A percentile compares a stretch with the other conserved stretches of the same genome.
These are phyloP conservation scores for Albugo candida DNA, from an alignment of 352 stramenopile species.

Conservation along the genomic window DNA sequence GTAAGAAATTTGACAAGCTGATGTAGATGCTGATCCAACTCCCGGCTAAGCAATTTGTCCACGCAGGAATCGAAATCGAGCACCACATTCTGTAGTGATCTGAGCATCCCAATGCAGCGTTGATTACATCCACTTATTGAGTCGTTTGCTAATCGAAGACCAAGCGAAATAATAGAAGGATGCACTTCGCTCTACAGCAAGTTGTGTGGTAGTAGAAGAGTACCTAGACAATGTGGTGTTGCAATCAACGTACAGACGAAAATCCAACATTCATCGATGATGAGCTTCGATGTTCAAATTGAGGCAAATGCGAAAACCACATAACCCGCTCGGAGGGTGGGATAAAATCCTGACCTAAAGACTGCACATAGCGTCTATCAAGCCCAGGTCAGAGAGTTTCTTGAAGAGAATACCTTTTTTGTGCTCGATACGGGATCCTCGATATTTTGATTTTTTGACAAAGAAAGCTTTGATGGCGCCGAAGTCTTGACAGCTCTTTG, in stretches of 20 bases:
- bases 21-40: constrained; percentile 81
- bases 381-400: constrained; percentile 16
- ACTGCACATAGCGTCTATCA: constrained; percentile 16
- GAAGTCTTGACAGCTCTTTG: constrained; percentile 58
- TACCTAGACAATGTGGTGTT: neutral
- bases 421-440: neutral
- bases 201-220: neutral
- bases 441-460: neutral
- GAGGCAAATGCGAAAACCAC: constrained; percentile 68
- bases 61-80: constrained; percentile 72
- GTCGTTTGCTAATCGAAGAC: constrained; percentile 82
- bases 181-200: constrained; percentile 48
- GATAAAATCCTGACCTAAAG: constrained; percentile 37
- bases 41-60: constrained; percentile 59
- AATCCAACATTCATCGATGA: constrained; percentile 53
- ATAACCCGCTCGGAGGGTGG: constrained; percentile 65
- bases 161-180: constrained; percentile 76
- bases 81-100: constrained; percentile 81
- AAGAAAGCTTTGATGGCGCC: neutral
- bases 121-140: constrained; percentile 82
- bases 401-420: constrained; percentile 14
- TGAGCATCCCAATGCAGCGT: constrained; percentile 87
- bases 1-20: constrained; percentile 90
- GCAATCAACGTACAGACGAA: constrained; percentile 14
- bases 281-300: constrained; percentile 67